Evolutionary conservation across 1,284 basidiomycete genomes (phyloP), one percentile per base, ranked within the genome.

Genomic region (Caloboletus firmus): DNA sequence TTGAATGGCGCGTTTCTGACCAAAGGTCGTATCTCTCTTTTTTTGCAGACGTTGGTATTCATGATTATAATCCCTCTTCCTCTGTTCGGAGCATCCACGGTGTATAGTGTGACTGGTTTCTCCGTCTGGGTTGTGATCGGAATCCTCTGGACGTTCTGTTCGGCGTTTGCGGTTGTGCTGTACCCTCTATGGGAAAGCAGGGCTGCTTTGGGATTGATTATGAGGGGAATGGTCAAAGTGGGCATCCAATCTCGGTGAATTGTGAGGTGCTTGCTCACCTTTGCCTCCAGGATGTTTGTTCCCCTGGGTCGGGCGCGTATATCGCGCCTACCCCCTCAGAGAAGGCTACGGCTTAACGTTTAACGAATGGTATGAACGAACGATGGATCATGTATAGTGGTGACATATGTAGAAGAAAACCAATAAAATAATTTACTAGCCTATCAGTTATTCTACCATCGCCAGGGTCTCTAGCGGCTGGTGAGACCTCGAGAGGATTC

Each of bases 151-250:
- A 79, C 90, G 11, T 91, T 95, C 68, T 77, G 80, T 57, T 90
- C 88, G 9, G 79, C 86, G 17, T 79, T 86, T 59, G 77, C 83
- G 17, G 89, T 94, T 26, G 89, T 94, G 12, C 45, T 95, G n/a
- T 90, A 90, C 65, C 93, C 93, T 18, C 71, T 94, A 4, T 94
- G 79, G 73, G 94, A 97, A 76, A 92, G 89, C 57, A 76, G 91
- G 43, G 74, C 66, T 5, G 89, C 88, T 2, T 65, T 95, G 30
- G 44, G 31, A 5, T 72, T 81, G 64, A 89, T 95, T 49, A 41
- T 63, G 13, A 71, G 67, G 45, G 91, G 91, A 5, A 75, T 92
- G 40, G 61, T 83, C 55, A 89, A 84, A 79, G 88, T 80, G 45
- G 26, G 70, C 24, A 11, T 5, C 13, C 44, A 13, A 47, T 28